Percentiles rank a stretch among this genome's conserved stretches.
These are phyloP conservation scores for Cenchrus americanus DNA, from an alignment of 176 grass and related monocot genomes.

Conservation along the genomic window DNA sequence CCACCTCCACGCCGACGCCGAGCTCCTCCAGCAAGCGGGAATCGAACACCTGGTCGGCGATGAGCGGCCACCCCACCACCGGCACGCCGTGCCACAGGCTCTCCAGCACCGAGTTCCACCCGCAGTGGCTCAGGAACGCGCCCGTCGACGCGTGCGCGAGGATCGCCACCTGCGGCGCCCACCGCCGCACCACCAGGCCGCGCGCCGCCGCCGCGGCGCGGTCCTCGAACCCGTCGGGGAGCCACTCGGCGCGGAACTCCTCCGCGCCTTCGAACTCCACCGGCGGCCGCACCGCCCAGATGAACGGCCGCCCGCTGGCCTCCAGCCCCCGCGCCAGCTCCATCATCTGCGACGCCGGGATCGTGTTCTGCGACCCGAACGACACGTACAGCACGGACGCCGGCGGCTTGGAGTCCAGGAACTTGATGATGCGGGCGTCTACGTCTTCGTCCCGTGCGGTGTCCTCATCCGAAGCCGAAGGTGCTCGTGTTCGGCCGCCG, in stretches of 20 bases:
- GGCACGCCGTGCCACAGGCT: conserved; percentile 55
- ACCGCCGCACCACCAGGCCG: conserved; percentile 39
- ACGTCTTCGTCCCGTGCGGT: not conserved
- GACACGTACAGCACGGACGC: conserved; percentile 55
- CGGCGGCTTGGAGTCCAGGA: conserved; percentile 44
- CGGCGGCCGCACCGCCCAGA: conserved; percentile 46
- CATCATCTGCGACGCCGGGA: conserved; percentile 50
- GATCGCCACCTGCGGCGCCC: conserved; percentile 46
- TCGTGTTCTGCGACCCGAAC: conserved; percentile 53
- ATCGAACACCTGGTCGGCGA: conserved; percentile 11
- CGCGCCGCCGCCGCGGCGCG: not conserved
- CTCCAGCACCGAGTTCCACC: conserved; percentile 58
- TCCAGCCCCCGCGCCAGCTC: conserved; percentile 55
- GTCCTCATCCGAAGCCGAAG: not conserved
- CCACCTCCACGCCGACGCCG: conserved; percentile 26
- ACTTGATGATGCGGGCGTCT: conserved; percentile 29
- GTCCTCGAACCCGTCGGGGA: conserved; percentile 43
- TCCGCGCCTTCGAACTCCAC: conserved; percentile 13
- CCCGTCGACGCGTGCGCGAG: conserved; percentile 54
- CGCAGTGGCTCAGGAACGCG: conserved; percentile 56
- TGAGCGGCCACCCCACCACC: not conserved
- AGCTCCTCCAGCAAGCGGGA: conserved; percentile 5
- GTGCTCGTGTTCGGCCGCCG: not conserved
- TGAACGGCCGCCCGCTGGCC: conserved; percentile 50
- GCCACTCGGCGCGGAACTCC: conserved; percentile 44